Percentiles rank a stretch among this genome's conserved stretches.
Conservation (phyloP, 2,329 filamentous ascomycete genomes). For the Xylaria arbuscula region DNA sequence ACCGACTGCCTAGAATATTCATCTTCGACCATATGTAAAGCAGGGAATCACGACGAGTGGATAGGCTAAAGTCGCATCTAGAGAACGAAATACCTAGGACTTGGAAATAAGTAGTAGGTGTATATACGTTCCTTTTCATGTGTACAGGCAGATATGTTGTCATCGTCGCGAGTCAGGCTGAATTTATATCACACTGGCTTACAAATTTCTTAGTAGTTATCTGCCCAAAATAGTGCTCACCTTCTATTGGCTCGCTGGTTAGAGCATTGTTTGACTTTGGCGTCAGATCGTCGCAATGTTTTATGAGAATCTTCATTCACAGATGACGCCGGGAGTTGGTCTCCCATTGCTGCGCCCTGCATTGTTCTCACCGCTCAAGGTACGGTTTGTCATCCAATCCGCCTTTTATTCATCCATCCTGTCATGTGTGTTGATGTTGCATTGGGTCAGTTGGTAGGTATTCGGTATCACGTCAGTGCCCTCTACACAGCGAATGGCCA, state of each 20-base stretch:
- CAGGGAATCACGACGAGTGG: neutral
- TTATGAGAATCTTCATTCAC: neutral
- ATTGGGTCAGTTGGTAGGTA: neutral
- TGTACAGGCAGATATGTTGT: neutral
- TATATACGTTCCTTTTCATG: neutral
- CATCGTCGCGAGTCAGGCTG: neutral
- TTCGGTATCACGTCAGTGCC: neutral
- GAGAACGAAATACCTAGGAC: neutral
- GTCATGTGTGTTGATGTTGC: neutral
- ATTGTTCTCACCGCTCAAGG: neutral
- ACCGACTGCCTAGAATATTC: neutral
- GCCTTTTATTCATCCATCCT: neutral
- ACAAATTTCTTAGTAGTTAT: neutral
- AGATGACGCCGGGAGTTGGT: neutral
- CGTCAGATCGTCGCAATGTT: neutral
- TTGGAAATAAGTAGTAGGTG: neutral
- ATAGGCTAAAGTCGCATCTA: neutral
- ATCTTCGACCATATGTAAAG: neutral
- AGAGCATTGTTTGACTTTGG: neutral
- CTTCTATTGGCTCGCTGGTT: neutral
- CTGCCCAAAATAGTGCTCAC: neutral
- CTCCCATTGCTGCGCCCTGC: neutral
- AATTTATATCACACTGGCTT: neutral
- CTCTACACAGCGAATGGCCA: neutral
- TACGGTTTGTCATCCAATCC: neutral